Evolutionary conservation across 2,329 filamentous ascomycete genomes (phyloP).

Genomic region (Talaromyces islandicus): DNA sequence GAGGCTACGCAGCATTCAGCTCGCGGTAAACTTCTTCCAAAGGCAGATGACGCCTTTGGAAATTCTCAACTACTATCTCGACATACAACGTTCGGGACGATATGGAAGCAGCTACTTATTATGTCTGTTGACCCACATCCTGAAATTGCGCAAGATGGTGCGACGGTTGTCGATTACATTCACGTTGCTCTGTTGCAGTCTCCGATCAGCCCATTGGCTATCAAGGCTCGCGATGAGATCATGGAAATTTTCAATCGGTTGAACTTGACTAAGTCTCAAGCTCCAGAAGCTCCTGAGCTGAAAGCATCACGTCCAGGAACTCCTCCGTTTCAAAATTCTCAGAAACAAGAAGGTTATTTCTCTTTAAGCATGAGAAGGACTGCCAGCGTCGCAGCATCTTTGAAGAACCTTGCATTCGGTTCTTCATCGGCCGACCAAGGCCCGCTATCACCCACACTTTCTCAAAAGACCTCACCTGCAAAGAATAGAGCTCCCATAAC

Average conservation of each 20-base stretch:
- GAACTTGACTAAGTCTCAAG: constrained; percentile 33
- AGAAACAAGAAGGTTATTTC: constrained; percentile 56
- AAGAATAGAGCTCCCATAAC: constrained; percentile 34
- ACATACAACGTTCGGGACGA: constrained; percentile 85
- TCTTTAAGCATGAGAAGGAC: constrained; percentile 56
- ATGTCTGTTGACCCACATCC: constrained; percentile 91
- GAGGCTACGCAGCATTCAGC: constrained; percentile 16
- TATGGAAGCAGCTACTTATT: constrained; percentile 90
- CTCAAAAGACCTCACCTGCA: constrained; percentile 21
- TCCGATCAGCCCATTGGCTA: constrained; percentile 63
- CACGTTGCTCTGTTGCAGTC: constrained; percentile 74
- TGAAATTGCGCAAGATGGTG: constrained; percentile 81
- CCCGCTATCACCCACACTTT: constrained; percentile 15
- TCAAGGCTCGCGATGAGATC: constrained; percentile 65
- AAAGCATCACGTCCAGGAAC: constrained; percentile 37
- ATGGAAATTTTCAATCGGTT: constrained; percentile 28
- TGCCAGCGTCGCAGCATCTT: constrained; percentile 58
- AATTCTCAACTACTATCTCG: constrained; percentile 50
- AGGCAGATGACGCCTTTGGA: constrained; percentile 17
- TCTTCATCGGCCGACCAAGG: constrained; percentile 29
- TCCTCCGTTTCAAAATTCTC: constrained; percentile 43
- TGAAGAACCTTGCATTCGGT: constrained; percentile 57
- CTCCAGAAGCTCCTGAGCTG: constrained; percentile 25
- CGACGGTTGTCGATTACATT: constrained; percentile 78
- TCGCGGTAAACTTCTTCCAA: constrained; percentile 14